These are phyloP conservation scores for Aspergillus carbonarius DNA, from an alignment of 2,329 filamentous ascomycete species.

Conservation along the genomic window DNA sequence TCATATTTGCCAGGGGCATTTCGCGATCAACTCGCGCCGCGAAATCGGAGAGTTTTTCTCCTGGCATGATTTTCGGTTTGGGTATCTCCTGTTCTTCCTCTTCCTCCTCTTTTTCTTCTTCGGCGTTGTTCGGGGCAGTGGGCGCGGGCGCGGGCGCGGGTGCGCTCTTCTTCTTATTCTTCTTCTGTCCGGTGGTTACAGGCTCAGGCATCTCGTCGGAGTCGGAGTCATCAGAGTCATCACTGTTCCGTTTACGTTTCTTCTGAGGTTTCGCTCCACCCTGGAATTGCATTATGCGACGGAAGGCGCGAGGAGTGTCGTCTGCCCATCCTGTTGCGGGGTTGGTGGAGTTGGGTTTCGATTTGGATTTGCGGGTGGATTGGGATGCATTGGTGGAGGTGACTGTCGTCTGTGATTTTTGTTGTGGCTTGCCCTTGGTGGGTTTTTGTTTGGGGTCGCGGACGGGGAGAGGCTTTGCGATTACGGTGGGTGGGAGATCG, in stretches of 20 bases:
- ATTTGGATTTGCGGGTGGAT: not conserved
- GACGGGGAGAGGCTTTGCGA: slow-evolving; percentile 60
- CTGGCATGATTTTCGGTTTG: slow-evolving; percentile 70
- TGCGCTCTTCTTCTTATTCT: slow-evolving; percentile 8
- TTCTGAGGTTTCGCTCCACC: slow-evolving; percentile 45
- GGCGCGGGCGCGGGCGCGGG: slow-evolving; percentile 20
- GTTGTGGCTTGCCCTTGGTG: slow-evolving; percentile 35
- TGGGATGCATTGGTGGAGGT: not conserved
- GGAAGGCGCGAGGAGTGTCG: slow-evolving; percentile 87
- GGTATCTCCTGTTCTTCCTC: not conserved
- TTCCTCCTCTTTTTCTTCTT: slow-evolving; percentile 3
- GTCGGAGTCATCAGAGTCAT: slow-evolving; percentile 12
- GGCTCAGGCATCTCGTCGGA: slow-evolving; percentile 3
- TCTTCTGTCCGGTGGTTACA: slow-evolving; percentile 14
- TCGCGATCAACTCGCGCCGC: slow-evolving; percentile 78
- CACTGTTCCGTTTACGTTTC: slow-evolving; percentile 48
- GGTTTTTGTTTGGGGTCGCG: slow-evolving; percentile 44
- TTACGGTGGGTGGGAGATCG: slow-evolving; percentile 60
- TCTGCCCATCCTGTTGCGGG: slow-evolving; percentile 43
- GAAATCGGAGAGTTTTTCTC: slow-evolving; percentile 81
- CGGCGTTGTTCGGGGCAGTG: not conserved
- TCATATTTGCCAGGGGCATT: slow-evolving; percentile 72
- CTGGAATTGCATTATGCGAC: slow-evolving; percentile 75
- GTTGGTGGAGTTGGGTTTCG: slow-evolving; percentile 42
- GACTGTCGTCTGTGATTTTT: slow-evolving; percentile 46